Evolutionary conservation across 257 asterid genomes (phyloP).

Genomic region (Verbena officinalis): DNA sequence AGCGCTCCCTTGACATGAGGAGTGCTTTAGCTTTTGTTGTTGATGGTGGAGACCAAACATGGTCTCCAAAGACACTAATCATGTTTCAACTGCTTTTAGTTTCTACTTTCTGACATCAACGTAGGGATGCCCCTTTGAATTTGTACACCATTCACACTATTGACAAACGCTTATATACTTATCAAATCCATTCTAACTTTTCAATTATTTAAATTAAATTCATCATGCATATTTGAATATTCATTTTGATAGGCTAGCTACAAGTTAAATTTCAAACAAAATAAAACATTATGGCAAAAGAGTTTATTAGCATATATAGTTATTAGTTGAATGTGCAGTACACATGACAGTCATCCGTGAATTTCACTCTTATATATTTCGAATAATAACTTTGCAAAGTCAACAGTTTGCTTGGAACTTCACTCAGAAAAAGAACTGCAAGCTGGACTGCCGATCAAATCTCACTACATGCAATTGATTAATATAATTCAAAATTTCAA

Average conservation of each 20-base stretch:
- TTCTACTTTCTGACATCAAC: neutral
- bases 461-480: too few relatives aligned
- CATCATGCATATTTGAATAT: too few relatives aligned
- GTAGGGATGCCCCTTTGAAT: slow-evolving; percentile 14
- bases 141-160: slow-evolving; percentile 29
- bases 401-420: slow-evolving; percentile 31
- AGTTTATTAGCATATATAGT: too few relatives aligned
- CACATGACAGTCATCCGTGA: neutral
- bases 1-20: slow-evolving; percentile 28
- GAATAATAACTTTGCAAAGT: slow-evolving; percentile 26
- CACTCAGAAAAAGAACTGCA: slow-evolving; percentile 5
- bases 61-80: slow-evolving; percentile 19
- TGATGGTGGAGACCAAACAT: slow-evolving; percentile 37
- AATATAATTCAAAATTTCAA: too few relatives aligned
- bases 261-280: too few relatives aligned
- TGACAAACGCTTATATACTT: neutral
- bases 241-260: too few relatives aligned
- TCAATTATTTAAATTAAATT: too few relatives aligned
- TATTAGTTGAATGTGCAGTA: slow-evolving; percentile 14
- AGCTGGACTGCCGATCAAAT: slow-evolving; percentile 21
- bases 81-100: slow-evolving; percentile 31
- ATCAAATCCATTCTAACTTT: neutral
- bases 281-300: too few relatives aligned
- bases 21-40: slow-evolving; percentile 18
- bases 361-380: neutral